A percentile compares a stretch with the other conserved stretches of the same genome.
Conservation (phyloP, 2,329 filamentous ascomycete genomes). For the Colletotrichum horii region DNA sequence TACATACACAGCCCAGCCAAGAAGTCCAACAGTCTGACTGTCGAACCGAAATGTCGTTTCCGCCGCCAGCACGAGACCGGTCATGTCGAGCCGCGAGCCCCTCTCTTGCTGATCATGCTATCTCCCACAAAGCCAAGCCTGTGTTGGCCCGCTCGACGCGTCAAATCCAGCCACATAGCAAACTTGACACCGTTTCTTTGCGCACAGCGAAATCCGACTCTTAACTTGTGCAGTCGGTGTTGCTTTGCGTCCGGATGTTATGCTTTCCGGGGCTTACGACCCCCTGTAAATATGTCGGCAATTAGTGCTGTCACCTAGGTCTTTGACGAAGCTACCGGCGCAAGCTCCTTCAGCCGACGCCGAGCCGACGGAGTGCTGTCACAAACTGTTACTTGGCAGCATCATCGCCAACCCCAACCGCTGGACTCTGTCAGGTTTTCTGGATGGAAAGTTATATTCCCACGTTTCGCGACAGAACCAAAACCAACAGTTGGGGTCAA, state of each 20-base stretch:
- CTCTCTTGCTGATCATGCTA: neutral
- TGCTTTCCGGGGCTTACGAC: neutral
- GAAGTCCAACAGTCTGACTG: neutral
- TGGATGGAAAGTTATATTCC: neutral
- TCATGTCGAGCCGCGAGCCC: neutral
- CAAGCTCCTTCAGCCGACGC: neutral
- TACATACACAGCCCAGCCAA: slow-evolving; percentile 14
- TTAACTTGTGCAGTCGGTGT: neutral
- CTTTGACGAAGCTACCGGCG: neutral
- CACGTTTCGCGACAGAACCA: neutral
- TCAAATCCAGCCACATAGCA: neutral
- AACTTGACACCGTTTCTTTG: neutral
- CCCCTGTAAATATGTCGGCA: neutral
- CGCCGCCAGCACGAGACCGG: neutral
- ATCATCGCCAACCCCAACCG: neutral
- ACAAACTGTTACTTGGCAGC: neutral
- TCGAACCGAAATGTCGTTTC: neutral
- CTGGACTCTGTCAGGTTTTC: neutral
- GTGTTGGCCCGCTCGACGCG: neutral
- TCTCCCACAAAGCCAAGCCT: neutral
- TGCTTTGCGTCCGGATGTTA: neutral
- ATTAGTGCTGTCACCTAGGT: neutral
- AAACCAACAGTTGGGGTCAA: neutral
- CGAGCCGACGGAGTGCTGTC: neutral
- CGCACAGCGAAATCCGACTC: neutral